Base-by-base conservation (phyloP, 768 basidiomycete species). In the Mycena sanguinolenta region DNA sequence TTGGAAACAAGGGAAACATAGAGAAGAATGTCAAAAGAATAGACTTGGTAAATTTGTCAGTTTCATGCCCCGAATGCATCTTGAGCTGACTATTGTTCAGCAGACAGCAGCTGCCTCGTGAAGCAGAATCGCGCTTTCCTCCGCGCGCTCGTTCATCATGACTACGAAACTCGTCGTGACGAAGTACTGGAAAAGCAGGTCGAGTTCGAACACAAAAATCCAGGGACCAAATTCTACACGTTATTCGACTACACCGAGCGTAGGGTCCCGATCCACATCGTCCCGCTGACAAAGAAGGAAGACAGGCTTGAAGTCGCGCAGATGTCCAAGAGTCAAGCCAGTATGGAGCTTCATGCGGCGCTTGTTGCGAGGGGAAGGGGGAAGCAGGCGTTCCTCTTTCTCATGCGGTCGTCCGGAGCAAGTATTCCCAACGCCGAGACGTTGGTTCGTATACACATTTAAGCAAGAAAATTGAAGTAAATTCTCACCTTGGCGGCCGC, bases 371-470 rank as follows among this genome's bases (percentile, higher is more conserved):
- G 19, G 58, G 58, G 57, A 39, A 28, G 42, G 28, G 13, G 5
- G 16, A 60, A 60, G 58, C 42, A 46, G 36, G 57, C 23, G 27
- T 60, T 60, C 28, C 27, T 30, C 58, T 46, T 46, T 46, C 58
- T 42, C 30, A 44, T 60, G 58, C 44, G 58, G 21, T 60, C 58
- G 58, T 60, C 58, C 32, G 58, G 58, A 27, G 58, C 58, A 60
- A 46, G 46, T 58, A 38, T 27, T 58, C 58, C 58, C 38, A 38
- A 58, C 38, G 58, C 42, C 58, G 44, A 44, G 42, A 60, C 42
- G n/a, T 32, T n/a, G 58, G 58, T 60, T 60, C 58, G 42, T 42
- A 60, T 58, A 23, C 44, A 60, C 58, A 46, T 42, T 46, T 30
- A 49, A 17, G 32, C 19, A 60, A 60, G 58, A 60, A 23, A 30